Evolutionary conservation across 306 rosid genomes (phyloP).

Genomic region (Dalbergia cochinchinensis): DNA sequence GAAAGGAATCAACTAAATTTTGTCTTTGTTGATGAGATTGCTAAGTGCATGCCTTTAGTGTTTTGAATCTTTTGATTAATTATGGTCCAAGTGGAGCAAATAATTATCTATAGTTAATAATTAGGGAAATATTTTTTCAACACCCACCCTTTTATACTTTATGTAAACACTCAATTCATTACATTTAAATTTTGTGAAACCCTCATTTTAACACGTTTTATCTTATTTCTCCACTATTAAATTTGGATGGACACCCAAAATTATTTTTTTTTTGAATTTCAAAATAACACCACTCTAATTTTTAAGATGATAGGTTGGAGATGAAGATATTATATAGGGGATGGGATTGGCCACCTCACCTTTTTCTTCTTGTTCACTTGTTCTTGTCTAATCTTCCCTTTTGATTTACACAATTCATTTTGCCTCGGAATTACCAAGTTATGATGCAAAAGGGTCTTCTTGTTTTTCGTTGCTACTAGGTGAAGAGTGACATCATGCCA

Average conservation of each 20-base stretch:
- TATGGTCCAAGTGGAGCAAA: constrained; percentile 28
- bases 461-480: constrained; percentile 39
- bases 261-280: too few relatives aligned
- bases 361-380: not conserved
- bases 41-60: constrained; percentile 11
- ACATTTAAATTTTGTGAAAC: too few relatives aligned
- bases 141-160: too few relatives aligned
- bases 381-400: not conserved
- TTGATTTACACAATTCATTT: constrained; percentile 9
- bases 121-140: too few relatives aligned
- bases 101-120: constrained; percentile 2
- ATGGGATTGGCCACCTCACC: not conserved
- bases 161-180: too few relatives aligned
- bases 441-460: constrained; percentile 42
- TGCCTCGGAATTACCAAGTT: constrained; percentile 43
- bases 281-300: not conserved
- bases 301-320: constrained; percentile 29
- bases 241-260: too few relatives aligned
- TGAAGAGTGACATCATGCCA: constrained; percentile 61
- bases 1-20: constrained; percentile 40
- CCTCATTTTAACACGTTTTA: too few relatives aligned
- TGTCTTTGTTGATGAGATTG: constrained; percentile 37
- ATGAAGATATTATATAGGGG: constrained; percentile 32
- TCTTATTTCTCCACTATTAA: too few relatives aligned
- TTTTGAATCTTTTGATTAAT: constrained; percentile 25